Evolutionary conservation across 2,329 filamentous ascomycete species (phyloP).

Genomic region (Aspergillus floridensis): DNA sequence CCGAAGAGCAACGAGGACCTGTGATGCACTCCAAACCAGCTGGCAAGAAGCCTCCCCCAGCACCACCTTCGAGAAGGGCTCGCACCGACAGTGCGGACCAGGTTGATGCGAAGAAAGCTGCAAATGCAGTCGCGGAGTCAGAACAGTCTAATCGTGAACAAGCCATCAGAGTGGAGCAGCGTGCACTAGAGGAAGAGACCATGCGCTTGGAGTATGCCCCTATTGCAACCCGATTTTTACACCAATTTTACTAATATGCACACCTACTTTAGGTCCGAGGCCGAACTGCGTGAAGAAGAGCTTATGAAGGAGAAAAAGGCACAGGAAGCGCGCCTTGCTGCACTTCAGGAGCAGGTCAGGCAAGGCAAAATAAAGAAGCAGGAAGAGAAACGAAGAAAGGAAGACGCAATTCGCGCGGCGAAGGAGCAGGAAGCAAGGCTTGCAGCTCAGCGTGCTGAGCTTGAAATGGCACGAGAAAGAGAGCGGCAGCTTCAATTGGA

Average conservation of each 20-base stretch:
- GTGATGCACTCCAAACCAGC: slow-evolving; percentile 58
- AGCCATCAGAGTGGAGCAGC: slow-evolving; percentile 63
- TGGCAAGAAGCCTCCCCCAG: slow-evolving; percentile 69
- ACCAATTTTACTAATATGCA: slow-evolving; percentile 11
- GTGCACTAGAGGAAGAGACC: slow-evolving; percentile 70
- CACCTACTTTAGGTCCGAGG: slow-evolving; percentile 60
- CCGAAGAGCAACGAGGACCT: slow-evolving; percentile 64
- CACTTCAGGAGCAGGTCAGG: slow-evolving; percentile 88
- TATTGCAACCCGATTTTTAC: neutral
- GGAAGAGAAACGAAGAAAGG: slow-evolving; percentile 89
- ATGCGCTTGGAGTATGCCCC: slow-evolving; percentile 76
- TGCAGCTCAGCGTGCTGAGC: slow-evolving; percentile 81
- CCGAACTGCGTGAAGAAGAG: slow-evolving; percentile 73
- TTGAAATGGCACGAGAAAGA: slow-evolving; percentile 84
- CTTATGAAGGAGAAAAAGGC: slow-evolving; percentile 76
- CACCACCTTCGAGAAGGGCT: slow-evolving; percentile 70
- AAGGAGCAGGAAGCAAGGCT: slow-evolving; percentile 85
- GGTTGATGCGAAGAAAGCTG: slow-evolving; percentile 56
- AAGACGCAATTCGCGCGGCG: slow-evolving; percentile 79
- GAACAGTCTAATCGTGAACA: slow-evolving; percentile 58
- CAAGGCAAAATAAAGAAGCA: slow-evolving; percentile 94
- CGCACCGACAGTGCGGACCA: slow-evolving; percentile 54
- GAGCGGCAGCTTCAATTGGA: slow-evolving; percentile 87
- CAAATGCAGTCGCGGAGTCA: slow-evolving; percentile 62
- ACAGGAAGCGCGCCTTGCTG: slow-evolving; percentile 76